A percentile compares a stretch with the other conserved stretches of the same genome.
Evolutionary conservation across 1,139 yeast species (phyloP).

Genomic region (Diutina rugosa): DNA sequence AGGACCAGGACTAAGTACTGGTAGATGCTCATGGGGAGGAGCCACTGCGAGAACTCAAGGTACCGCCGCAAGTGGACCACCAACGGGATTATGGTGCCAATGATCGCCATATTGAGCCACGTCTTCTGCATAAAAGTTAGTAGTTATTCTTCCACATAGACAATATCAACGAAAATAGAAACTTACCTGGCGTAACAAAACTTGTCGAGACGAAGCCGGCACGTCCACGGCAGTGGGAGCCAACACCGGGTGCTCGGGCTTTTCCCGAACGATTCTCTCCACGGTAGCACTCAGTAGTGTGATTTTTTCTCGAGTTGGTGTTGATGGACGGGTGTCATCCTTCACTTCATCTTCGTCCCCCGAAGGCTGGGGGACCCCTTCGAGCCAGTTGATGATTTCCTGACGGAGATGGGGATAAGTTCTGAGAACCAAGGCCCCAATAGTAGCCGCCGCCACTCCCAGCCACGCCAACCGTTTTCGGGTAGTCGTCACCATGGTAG

Average conservation of each 20-base stretch:
- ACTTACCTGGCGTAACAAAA: neutral
- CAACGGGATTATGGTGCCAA: neutral
- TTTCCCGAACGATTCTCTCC: too few relatives aligned
- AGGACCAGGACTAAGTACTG: neutral
- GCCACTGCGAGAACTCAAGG: neutral
- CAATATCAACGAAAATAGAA: neutral
- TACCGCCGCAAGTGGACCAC: neutral
- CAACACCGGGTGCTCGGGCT: too few relatives aligned
- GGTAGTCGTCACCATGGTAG: neutral
- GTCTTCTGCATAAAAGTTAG: neutral
- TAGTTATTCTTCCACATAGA: neutral
- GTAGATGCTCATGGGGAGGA: neutral
- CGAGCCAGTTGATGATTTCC: slow-evolving; percentile 13
- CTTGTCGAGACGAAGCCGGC: too few relatives aligned
- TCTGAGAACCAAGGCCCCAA: slow-evolving; percentile 28
- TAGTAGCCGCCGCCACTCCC: slow-evolving; percentile 13
- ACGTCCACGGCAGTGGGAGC: too few relatives aligned
- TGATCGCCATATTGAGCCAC: neutral
- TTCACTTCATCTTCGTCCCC: slow-evolving; percentile 12
- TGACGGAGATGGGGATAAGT: slow-evolving; percentile 40
- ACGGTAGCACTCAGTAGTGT: too few relatives aligned
- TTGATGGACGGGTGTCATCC: neutral
- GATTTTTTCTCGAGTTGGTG: neutral
- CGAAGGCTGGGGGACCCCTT: slow-evolving; percentile 10
- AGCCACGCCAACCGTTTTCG: neutral